Evolutionary conservation across 805 yeast species (phyloP), one percentile per base, ranked within the genome.

Genomic region (Ogataea nitratoaversa): DNA sequence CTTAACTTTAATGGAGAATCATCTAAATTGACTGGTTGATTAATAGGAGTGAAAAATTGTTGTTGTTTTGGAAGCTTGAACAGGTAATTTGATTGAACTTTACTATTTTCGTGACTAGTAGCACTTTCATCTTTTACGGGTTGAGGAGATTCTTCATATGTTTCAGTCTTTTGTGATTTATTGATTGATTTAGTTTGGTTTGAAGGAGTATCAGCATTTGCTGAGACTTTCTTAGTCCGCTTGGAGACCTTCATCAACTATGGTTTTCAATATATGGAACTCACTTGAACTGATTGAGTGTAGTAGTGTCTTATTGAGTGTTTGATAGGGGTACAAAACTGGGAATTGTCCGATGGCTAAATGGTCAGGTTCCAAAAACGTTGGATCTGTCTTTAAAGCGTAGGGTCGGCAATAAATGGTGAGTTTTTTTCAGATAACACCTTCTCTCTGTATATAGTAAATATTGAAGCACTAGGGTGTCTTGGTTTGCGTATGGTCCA

Each of bases 21-120:
- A 8, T 31, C 39, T 16, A 31, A 29, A 20, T 32, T 22, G 6
- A 34, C 22, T 3, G 46, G 36, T 14, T 42, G 43, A 13, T 35
- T 19, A 4, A 38, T 32, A 8, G 37, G 36, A 2, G 37, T 30
- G n/a, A 19, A 13, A 19, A 24, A 14, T 13, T 38, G 38, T n/a
- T 46, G 50, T 19, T 43, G 45, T 23, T 43, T 43, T 11, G 44
- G 32, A 24, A 43, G 33, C 33, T 43, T 46, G 37, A 46, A 40
- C 8, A 47, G 38, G n/a, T 38, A 30, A 16, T 25, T 28, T 30
- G 24, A 30, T n/a, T 33, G 36, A 5, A 19, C 5, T 8, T 8
- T 27, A 5, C 6, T 27, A 13, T 27, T 27, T 9, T 8, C 11
- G 11, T 22, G 7, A 8, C 19, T 19, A 5, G 8, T 16, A 4